Percentiles rank a stretch among this genome's conserved stretches.
phyloP scores from a whole-genome alignment of 2,329 filamentous ascomycete genomes.

The Colletotrichum orchidophilum region DNA sequence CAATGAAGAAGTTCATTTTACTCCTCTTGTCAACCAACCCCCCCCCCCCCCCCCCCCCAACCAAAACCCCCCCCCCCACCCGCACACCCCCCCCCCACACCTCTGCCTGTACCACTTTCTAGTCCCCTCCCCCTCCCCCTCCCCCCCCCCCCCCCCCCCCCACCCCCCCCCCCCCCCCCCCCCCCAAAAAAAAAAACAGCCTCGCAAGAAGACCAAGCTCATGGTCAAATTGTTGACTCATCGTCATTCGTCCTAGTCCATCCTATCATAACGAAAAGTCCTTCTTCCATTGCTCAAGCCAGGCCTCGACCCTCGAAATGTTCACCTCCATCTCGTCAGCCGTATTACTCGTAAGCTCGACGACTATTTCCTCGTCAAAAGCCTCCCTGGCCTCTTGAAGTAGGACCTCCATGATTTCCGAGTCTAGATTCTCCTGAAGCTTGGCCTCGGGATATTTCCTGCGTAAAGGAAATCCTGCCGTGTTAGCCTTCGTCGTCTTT shows the following conservation, averaged over 20 bases:
- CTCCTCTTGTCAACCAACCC: too few relatives aligned
- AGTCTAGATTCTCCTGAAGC: conserved; percentile 94
- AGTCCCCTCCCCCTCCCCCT: too few relatives aligned
- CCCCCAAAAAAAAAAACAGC: neutral
- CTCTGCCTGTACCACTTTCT: too few relatives aligned
- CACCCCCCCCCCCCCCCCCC: too few relatives aligned
- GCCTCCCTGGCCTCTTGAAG: conserved; percentile 89
- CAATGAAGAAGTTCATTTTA: neutral
- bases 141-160: too few relatives aligned
- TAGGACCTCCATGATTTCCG: conserved; percentile 96
- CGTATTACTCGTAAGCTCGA: conserved; percentile 85
- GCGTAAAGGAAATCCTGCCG: neutral
- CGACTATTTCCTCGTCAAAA: conserved; percentile 87
- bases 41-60: neutral
- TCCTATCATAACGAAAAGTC: conserved; percentile 48
- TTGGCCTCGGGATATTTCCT: conserved; percentile 87
- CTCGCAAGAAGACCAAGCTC: neutral
- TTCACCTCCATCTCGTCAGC: conserved; percentile 90
- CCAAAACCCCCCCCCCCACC: too few relatives aligned
- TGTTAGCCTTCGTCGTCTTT: neutral
- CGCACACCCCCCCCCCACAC: too few relatives aligned
- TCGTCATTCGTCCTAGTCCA: conserved; percentile 36
- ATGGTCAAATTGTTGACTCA: neutral
- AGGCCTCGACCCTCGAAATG: conserved; percentile 82
- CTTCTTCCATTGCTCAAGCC: conserved; percentile 85